Evolutionary conservation across 2,329 filamentous ascomycete genomes (phyloP).

Genomic region (Talaromyces sp.): DNA sequence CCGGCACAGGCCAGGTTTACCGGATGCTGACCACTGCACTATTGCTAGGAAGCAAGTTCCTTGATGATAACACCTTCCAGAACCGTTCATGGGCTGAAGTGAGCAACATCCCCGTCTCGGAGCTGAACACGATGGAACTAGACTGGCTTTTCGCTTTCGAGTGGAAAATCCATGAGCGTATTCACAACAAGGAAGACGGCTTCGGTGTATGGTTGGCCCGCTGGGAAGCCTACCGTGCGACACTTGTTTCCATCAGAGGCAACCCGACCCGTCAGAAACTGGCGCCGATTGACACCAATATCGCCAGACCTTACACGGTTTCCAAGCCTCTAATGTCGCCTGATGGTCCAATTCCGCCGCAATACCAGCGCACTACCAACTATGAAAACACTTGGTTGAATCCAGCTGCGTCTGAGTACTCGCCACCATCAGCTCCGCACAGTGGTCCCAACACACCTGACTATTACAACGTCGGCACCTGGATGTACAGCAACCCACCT

Average conservation of each 20-base stretch:
- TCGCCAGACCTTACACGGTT: conserved; percentile 47
- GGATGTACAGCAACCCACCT: conserved; percentile 37
- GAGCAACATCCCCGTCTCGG: conserved; percentile 76
- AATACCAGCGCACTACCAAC: conserved; percentile 42
- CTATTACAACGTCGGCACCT: conserved; percentile 39
- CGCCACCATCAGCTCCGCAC: conserved; percentile 44
- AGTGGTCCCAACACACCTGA: conserved; percentile 43
- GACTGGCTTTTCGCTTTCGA: conserved; percentile 80
- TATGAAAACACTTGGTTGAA: conserved; percentile 49
- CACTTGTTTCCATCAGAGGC: conserved; percentile 38
- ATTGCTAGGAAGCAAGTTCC: conserved; percentile 86
- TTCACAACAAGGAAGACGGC: conserved; percentile 65
- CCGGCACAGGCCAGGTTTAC: conserved; percentile 67
- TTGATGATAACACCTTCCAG: conserved; percentile 96
- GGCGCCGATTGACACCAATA: conserved; percentile 60
- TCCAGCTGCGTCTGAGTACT: conserved; percentile 45
- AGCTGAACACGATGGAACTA: conserved; percentile 79
- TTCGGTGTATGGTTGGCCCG: conserved; percentile 60
- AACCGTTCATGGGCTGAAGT: conserved; percentile 96
- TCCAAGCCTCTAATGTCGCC: conserved; percentile 46
- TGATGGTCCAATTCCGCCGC: conserved; percentile 44
- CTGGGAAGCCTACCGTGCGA: conserved; percentile 59
- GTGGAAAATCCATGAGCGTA: conserved; percentile 82
- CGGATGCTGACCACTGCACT: conserved; percentile 80
- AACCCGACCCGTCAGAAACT: conserved; percentile 46